A percentile compares a stretch with the other conserved stretches of the same genome.
phyloP scores from a whole-genome alignment of 345 rosid genomes.

The rapeseed (Brassica napus) region DNA sequence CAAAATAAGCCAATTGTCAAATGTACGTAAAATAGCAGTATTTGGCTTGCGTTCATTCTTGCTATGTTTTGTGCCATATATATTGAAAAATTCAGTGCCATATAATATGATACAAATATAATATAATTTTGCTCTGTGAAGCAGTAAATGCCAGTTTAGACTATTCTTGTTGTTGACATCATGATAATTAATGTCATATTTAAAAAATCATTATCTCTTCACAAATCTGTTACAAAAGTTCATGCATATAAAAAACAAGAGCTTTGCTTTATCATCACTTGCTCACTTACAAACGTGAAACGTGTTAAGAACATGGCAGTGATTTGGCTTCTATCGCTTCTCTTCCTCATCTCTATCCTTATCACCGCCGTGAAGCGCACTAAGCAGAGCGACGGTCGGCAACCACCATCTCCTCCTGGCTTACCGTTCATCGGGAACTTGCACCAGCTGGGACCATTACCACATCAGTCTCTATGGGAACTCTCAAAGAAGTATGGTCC shows the following conservation, averaged over 20 bases:
- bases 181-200: background rate
- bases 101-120: background rate
- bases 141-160: background rate
- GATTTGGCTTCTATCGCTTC: conserved; percentile 30
- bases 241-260: conserved; percentile 12
- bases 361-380: conserved; percentile 7
- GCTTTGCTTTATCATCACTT: conserved; percentile 25
- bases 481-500: conserved; percentile 37
- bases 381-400: background rate
- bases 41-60: too few relatives aligned
- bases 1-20: too few relatives aligned
- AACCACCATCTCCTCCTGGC: conserved; percentile 44
- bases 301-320: conserved; percentile 21
- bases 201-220: background rate
- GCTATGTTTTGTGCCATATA: too few relatives aligned
- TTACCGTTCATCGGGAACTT: conserved; percentile 53
- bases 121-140: background rate
- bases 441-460: conserved; percentile 46
- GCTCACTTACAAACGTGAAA: conserved; percentile 9
- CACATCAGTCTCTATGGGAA: conserved; percentile 29
- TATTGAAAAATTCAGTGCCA: background rate
- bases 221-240: background rate
- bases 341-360: conserved; percentile 18
- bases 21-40: too few relatives aligned
- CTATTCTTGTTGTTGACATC: background rate